Evolutionary conservation across 2,329 filamentous ascomycete genomes (phyloP), one percentile per base, ranked within the genome.

Genomic region (Cladosporium austrohemisphaericum): DNA sequence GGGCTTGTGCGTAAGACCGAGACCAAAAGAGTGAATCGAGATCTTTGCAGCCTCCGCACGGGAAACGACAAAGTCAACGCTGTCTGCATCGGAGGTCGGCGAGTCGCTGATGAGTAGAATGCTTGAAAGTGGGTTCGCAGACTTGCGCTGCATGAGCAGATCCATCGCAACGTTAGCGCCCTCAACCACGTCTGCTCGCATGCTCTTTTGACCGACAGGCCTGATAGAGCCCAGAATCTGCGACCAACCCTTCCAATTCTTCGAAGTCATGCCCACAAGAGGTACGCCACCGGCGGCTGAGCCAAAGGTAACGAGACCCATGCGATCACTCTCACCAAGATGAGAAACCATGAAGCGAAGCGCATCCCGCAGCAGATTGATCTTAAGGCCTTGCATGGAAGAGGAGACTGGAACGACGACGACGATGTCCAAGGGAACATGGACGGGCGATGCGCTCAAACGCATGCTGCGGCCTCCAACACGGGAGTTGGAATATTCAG

Each of bases 311-410:
- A 98, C 93, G 35, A 98, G 72, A 5, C 93, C 93, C 92, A 98
- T 95, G 36, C 93, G 86, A 67, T 98, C 93, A 47, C 90, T 81
- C 59, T 96, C 90, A 25, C 93, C 93, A 1, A 98, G 81, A 40
- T 83, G 92, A 58, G 85, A 80, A 2, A 98, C 88, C 68, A 98
- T 84, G 67, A 97, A 98, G 52, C 87, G 88, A 28, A 98, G 77
- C 0, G 92, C 86, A 68, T 98, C 93, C 33, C 90, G 84, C 11
- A 98, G 81, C 1, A 98, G 77, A 54, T 92, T 95, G 64, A 97
- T 96, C 73, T 98, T 98, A 53, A 98, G 81, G n/a, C 93, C 93
- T 69, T 97, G 93, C 92, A 97, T 98, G 0, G 93, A 97, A 1
- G 92, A 95, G 0, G 93, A 97, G 5, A 98, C 90, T 0, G 93